These are phyloP conservation scores for Terfezia claveryi DNA, from an alignment of 495 filamentous ascomycete genomes.

Conservation along the genomic window DNA sequence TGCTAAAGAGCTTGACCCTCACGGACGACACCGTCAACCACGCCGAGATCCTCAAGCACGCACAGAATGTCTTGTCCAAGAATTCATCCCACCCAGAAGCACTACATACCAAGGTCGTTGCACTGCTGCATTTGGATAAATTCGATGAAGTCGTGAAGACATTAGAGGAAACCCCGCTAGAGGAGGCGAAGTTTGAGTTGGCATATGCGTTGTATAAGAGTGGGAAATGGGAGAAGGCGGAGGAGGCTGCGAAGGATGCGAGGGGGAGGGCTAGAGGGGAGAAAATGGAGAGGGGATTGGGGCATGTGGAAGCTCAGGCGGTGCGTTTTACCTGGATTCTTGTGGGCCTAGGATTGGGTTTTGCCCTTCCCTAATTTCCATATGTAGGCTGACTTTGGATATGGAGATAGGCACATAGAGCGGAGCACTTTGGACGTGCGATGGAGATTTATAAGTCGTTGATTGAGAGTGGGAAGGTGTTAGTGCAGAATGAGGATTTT, in stretches of 20 bases:
- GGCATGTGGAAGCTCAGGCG: slow-evolving; percentile 75
- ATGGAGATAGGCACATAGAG: slow-evolving; percentile 44
- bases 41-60: slow-evolving; percentile 45
- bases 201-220: slow-evolving; percentile 85
- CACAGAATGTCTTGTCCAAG: slow-evolving; percentile 43
- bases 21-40: slow-evolving; percentile 45
- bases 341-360: not conserved
- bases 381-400: not conserved
- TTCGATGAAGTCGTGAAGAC: slow-evolving; percentile 69
- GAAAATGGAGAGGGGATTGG: slow-evolving; percentile 33
- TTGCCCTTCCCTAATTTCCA: too few relatives aligned
- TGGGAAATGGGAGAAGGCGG: slow-evolving; percentile 53
- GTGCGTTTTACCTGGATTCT: slow-evolving; percentile 23
- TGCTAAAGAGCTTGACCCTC: slow-evolving; percentile 23
- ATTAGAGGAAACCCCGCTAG: slow-evolving; percentile 31
- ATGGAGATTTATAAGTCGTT: slow-evolving; percentile 47
- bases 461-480: slow-evolving; percentile 20
- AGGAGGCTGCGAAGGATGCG: slow-evolving; percentile 29
- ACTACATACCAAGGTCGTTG: slow-evolving; percentile 59
- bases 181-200: slow-evolving; percentile 53
- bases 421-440: slow-evolving; percentile 57
- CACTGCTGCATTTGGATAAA: slow-evolving; percentile 79
- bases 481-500: slow-evolving; percentile 44
- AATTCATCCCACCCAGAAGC: slow-evolving; percentile 41
- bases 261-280: slow-evolving; percentile 15